phyloP scores from a whole-genome alignment of 768 basidiomycete species.

The Panellus pusillus region DNA sequence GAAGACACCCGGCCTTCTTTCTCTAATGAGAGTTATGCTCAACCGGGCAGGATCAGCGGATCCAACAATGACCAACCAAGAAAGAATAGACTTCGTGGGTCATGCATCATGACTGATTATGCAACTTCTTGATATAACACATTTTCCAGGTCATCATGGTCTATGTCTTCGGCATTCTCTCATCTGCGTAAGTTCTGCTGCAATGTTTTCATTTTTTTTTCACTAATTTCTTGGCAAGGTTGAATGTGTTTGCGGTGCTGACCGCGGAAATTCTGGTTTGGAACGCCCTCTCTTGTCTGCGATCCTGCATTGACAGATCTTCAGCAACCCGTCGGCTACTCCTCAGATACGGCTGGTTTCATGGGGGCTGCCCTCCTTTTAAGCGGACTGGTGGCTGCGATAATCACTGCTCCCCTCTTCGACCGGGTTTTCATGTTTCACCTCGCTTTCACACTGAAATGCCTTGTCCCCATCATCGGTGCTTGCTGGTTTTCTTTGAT shows the following conservation, averaged over 20 bases:
- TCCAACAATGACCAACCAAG: slow-evolving; percentile 58
- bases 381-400: slow-evolving; percentile 68
- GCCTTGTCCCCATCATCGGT: slow-evolving; percentile 62
- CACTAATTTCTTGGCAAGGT: slow-evolving; percentile 32
- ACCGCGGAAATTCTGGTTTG: slow-evolving; percentile 66
- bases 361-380: slow-evolving; percentile 68
- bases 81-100: slow-evolving; percentile 65
- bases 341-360: slow-evolving; percentile 61
- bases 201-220: neutral
- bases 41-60: slow-evolving; percentile 43
- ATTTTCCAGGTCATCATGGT: slow-evolving; percentile 40
- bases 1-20: slow-evolving; percentile 49
- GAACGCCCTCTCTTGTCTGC: slow-evolving; percentile 22
- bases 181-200: slow-evolving; percentile 53
- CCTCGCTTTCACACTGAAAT: slow-evolving; percentile 58
- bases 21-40: slow-evolving; percentile 55
- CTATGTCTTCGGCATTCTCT: slow-evolving; percentile 62
- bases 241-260: slow-evolving; percentile 65
- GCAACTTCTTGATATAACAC: neutral
- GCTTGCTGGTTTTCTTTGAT: slow-evolving; percentile 71
- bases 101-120: too few species aligned
- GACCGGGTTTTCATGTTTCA: slow-evolving; percentile 81
- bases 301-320: neutral
- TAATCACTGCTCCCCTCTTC: slow-evolving; percentile 70
- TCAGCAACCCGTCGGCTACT: slow-evolving; percentile 75